These are phyloP conservation scores for Triglochin maritima DNA, from an alignment of 106 monocot species.

Conservation along the genomic window DNA sequence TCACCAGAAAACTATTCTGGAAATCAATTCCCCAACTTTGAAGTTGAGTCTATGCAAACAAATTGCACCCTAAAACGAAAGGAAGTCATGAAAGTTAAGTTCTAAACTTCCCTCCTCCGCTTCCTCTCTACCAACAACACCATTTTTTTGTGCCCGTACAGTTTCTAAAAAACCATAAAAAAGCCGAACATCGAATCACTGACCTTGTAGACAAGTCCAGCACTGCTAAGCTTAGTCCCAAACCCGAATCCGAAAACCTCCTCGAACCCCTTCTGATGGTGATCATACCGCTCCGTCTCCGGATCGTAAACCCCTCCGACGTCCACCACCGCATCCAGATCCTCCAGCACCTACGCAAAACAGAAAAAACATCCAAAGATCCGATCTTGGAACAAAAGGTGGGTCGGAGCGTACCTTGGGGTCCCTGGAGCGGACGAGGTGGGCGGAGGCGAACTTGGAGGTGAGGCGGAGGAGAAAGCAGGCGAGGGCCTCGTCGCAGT, in stretches of 20 bases:
- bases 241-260: conserved; percentile 92
- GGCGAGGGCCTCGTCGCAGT: conserved; percentile 94
- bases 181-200: not conserved
- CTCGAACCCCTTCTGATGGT: conserved; percentile 89
- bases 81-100: no score
- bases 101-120: no score
- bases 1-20: no score
- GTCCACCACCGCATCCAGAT: conserved; percentile 93
- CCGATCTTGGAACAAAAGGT: not conserved
- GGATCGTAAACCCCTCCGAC: conserved; percentile 97
- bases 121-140: no score
- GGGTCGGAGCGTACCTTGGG: conserved; percentile 22
- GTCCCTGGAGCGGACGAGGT: conserved; percentile 64
- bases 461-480: conserved; percentile 95
- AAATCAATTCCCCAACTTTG: no score
- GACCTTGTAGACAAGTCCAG: conserved; percentile 97
- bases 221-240: conserved; percentile 85
- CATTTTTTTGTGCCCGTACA: not conserved
- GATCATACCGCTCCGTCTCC: conserved; percentile 63
- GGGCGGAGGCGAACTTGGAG: conserved; percentile 48
- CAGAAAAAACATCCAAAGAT: not conserved
- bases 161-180: not conserved
- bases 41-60: not conserved
- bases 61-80: not conserved
- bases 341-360: conserved; percentile 44